Evolutionary conservation across 2,329 filamentous ascomycete genomes (phyloP), one percentile per base, ranked within the genome.

Genomic region (Nigrospora sphaerica): DNA sequence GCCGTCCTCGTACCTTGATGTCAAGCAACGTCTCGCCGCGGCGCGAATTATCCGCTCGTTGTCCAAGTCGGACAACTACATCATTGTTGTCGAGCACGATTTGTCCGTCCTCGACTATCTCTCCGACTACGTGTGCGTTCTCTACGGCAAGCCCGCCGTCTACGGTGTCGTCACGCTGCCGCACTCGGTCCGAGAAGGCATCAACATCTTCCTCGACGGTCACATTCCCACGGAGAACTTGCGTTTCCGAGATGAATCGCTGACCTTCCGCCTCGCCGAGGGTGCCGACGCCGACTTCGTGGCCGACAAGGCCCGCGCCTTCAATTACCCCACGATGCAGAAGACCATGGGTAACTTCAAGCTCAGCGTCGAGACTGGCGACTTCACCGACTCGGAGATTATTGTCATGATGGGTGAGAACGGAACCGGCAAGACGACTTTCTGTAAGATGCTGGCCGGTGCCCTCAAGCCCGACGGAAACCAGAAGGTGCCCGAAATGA

Each of bases 351-450:
- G 91, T 50, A 80, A 78, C 65, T 98, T 98, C 79, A 81, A 86
- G 59, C 81, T 98, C 43, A 78, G 70, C 48, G 83, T 98, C 54
- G 86, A 97, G 40, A 48, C 79, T 19, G 93, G 95, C 57, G 77
- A 85, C 50, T 98, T 98, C 65, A 97, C 93, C 17, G 92, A 98
- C 67, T 98, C 93, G 0, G 93, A 98, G 65, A 98, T 98, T 57
- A 82, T 98, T 48, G 93, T 98, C 69, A 95, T 98, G 89, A 97
- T 98, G 93, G 93, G 93, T 57, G 92, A 97, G 75, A 98, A 98
- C 71, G 93, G 93, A 71, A 98, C 95, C 33, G 95, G 95, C 67
- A 96, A 98, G 78, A 98, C 93, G 2, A 98, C 93, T 6, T 98
- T 98, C 78, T 97, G 92, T 77, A 89, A 86, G 64, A 86, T 98